Evolutionary conservation across 768 basidiomycete species (phyloP), one percentile per base, ranked within the genome.

Genomic region (Lactifluus subvellereus): DNA sequence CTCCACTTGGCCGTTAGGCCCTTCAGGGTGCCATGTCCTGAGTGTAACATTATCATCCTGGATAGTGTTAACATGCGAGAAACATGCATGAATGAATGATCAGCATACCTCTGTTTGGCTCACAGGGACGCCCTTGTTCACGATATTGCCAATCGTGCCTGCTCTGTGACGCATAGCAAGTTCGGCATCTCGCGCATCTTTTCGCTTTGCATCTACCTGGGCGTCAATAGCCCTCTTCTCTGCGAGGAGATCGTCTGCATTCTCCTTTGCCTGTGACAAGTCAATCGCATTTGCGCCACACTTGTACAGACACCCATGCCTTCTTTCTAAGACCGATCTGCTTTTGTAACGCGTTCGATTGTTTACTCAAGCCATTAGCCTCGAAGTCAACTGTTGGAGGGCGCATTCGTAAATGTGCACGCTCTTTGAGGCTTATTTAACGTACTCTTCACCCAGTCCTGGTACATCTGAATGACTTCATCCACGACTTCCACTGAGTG

Each of bases 321-420:
- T 96, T 98, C 76, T 93, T 97, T 84, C 94, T 97, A 2, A 83
- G 80, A 11, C 85, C 86, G 70, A 99, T 98, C 74, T 98, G 85
- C 74, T 98, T 99, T 78, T 99, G 95, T 11, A 95, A 79, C 14
- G 83, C 84, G 69, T 99, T 98, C 45, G 91, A 84, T 68, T 91
- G 82, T 73, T 95, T 94, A 68, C 85, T 81, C 54, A 89, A 75
- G 18, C 79, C 80, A 69, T 89, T 91, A 22, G 84, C 79, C 54
- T 97, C 92, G 71, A 85, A 98, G 70, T 94, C 89, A 82, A 89
- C 96, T 98, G 69, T n/a, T 16, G 20, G 22, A 38, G n/a, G 6
- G 6, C 18, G 4, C 6, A 30, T 45, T 22, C 9, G 37, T 45
- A 53, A 54, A 22, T 14, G 14, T 27, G 14, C 13, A 53, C n/a